Conservation (phyloP, 371 early-diverging fungal genomes). For the Lichtheimia corymbifera region DNA sequence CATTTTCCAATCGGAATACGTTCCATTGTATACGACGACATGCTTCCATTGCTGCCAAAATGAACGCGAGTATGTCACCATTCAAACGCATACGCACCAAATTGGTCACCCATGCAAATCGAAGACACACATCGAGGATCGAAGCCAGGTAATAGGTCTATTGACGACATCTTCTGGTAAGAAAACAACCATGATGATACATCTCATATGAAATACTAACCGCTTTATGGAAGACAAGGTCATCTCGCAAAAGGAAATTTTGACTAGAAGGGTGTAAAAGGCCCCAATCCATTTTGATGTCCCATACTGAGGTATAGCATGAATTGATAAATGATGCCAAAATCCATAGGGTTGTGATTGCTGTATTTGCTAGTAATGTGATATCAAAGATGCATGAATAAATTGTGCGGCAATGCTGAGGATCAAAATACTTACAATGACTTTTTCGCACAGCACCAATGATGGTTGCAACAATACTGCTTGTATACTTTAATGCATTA, state of each 20-base stretch:
- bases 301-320: constrained; percentile 76
- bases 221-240: constrained; percentile 59
- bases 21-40: constrained; percentile 87
- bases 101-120: constrained; percentile 73
- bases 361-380: constrained; percentile 18
- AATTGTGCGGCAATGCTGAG: background rate
- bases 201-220: constrained; percentile 13
- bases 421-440: constrained; percentile 25
- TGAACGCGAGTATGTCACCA: constrained; percentile 28
- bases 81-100: constrained; percentile 22
- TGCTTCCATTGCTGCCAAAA: constrained; percentile 52
- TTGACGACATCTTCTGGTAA: background rate
- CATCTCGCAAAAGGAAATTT: constrained; percentile 66
- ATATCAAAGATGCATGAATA: constrained; percentile 16
- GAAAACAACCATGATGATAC: background rate
- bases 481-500: constrained; percentile 59
- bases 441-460: constrained; percentile 31
- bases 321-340: constrained; percentile 59
- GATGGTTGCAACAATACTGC: constrained; percentile 36
- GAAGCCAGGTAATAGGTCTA: constrained; percentile 77
- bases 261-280: constrained; percentile 59
- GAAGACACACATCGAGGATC: constrained; percentile 66
- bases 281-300: constrained; percentile 91
- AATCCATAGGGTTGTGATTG: constrained; percentile 48
- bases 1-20: constrained; percentile 89